Base-by-base conservation (phyloP, 495 filamentous ascomycete genomes). In the Lophiostoma macrostomum region DNA sequence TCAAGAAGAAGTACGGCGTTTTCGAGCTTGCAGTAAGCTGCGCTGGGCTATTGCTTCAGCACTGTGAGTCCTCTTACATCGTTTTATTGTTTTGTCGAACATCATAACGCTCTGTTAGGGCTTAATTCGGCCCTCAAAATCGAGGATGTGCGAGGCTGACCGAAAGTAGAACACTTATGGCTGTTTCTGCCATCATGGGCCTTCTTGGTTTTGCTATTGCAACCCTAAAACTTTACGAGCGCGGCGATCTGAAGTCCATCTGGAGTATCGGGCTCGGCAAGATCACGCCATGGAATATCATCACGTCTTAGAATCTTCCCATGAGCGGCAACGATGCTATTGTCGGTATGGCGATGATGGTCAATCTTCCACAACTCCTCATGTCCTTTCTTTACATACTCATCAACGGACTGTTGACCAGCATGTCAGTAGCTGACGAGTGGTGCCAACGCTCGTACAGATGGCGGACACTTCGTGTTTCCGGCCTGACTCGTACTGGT, bases 391-490 rank as follows among this genome's bases (percentile, higher is more conserved):
- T 38, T 16, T 38, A 38, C 35, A 16, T 38, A 8, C 6, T 24
- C 4, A 4, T 35, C n/a, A 55, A 50, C 44, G 31, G 29, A 10
- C 44, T 55, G 4, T 20, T 25, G 11, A 55, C 51, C 29, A 6
- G 29, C n/a, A 50, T 55, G 44, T 13, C 14, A 5, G 7, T 30
- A 18, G 47, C 47, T 5, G 3, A 22, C 13, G 54, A 58, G 27
- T 58, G 54, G 54, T 37, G 27, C 31, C 39, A 39, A 19, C 42
- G 34, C 28, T 38, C 35, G 8, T 12, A 18, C 18, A 2, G 25
- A 3, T 24, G 36, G 1, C 31, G 38, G 44, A 29, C 25, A 3
- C 48, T 58, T 1, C 47, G 54, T n/a, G 54, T 58, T 18, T 38
- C 35, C 7, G 24, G 44, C 5, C 11, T 12, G n/a, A 47, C 43